Conservation (phyloP, 805 yeast genomes). For the Cyberlindnera maritima region DNA sequence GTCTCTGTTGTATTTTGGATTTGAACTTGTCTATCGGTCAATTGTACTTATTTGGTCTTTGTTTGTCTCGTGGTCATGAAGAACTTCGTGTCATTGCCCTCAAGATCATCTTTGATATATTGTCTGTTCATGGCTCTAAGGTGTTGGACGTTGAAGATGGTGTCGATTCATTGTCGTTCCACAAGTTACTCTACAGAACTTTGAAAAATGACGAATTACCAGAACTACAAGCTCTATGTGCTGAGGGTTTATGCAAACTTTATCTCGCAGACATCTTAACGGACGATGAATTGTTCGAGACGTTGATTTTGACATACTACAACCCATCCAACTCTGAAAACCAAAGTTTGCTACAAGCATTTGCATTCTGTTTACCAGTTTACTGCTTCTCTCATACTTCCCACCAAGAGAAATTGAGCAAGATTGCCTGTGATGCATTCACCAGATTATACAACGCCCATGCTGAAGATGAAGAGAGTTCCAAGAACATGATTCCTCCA, state of each 20-base stretch:
- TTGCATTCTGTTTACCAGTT: conserved; percentile 86
- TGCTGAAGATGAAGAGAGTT: conserved; percentile 35
- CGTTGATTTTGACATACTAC: conserved; percentile 71
- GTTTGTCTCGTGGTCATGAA: conserved; percentile 65
- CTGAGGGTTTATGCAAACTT: conserved; percentile 83
- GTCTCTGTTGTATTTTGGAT: conserved; percentile 76
- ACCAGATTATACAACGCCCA: conserved; percentile 50
- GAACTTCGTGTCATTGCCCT: conserved; percentile 59
- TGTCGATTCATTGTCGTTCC: conserved; percentile 64
- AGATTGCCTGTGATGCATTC: conserved; percentile 65
- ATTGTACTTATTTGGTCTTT: conserved; percentile 62
- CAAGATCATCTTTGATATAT: conserved; percentile 71
- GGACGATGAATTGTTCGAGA: conserved; percentile 69
- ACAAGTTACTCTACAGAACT: conserved; percentile 66
- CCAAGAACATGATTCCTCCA: conserved; percentile 34
- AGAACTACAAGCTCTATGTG: conserved; percentile 72
- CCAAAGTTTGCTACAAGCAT: conserved; percentile 68
- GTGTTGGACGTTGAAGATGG: conserved; percentile 60
- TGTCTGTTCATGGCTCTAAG: conserved; percentile 71
- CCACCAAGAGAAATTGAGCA: conserved; percentile 67
- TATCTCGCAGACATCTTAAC: conserved; percentile 72
- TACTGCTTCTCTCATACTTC: conserved; percentile 71
- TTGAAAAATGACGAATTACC: conserved; percentile 56
- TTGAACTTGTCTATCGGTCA: conserved; percentile 61
- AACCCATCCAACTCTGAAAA: conserved; percentile 63